Evolutionary conservation across 2,329 filamentous ascomycete species (phyloP).

Genomic region (Ascochyta clinopodiicola): DNA sequence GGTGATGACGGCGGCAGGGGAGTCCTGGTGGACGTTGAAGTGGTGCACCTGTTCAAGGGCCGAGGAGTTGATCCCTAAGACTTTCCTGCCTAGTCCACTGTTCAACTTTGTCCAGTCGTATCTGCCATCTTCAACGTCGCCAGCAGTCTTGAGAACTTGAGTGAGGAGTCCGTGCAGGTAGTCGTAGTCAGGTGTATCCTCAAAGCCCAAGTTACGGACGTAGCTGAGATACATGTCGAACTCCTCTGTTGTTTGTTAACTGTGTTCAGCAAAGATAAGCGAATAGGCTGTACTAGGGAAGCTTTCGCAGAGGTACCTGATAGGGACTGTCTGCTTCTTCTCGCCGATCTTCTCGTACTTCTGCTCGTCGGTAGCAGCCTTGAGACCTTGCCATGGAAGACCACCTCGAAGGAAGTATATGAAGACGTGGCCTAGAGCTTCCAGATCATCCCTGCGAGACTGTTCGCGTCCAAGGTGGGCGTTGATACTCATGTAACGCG

Average conservation of each 20-base stretch:
- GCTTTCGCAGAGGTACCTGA: slow-evolving; percentile 95
- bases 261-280: background rate
- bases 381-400: slow-evolving; percentile 71
- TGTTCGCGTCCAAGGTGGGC: slow-evolving; percentile 96
- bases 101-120: slow-evolving; percentile 99
- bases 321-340: slow-evolving; percentile 97
- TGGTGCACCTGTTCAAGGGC: slow-evolving; percentile 77
- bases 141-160: slow-evolving; percentile 90
- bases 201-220: slow-evolving; percentile 95
- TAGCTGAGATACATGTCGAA: slow-evolving; percentile 98
- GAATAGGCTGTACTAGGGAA: slow-evolving; percentile 70
- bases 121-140: slow-evolving; percentile 95
- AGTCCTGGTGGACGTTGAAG: slow-evolving; percentile 77
- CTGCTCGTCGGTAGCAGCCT: slow-evolving; percentile 81
- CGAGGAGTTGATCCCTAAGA: slow-evolving; percentile 71
- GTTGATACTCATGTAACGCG: slow-evolving; percentile 99
- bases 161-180: slow-evolving; percentile 97
- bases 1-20: slow-evolving; percentile 78
- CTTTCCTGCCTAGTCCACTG: slow-evolving; percentile 91
- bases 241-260: slow-evolving; percentile 68
- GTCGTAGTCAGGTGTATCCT: slow-evolving; percentile 98
- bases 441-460: slow-evolving; percentile 92
- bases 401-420: slow-evolving; percentile 73
- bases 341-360: slow-evolving; percentile 99
- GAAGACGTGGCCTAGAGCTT: slow-evolving; percentile 77